Conservation (phyloP, 2,329 filamentous ascomycete genomes). For the Ascochyta lentis region DNA sequence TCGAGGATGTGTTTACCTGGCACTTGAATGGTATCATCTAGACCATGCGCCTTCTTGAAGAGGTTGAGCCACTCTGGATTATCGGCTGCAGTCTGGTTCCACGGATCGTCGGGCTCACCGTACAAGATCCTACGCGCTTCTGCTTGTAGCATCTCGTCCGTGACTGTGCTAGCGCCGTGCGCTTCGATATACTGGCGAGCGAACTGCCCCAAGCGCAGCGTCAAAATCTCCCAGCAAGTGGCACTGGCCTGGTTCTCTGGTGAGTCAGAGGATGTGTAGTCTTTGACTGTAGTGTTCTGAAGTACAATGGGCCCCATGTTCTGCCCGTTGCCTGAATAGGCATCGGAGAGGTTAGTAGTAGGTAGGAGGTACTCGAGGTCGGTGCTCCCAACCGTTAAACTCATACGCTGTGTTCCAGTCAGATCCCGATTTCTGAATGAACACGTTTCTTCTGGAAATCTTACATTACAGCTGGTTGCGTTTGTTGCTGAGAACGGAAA, state of each 20-base stretch:
- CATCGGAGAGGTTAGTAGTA: slow-evolving; percentile 21
- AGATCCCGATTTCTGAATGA: neutral
- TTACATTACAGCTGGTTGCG: slow-evolving; percentile 39
- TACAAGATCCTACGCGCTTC: slow-evolving; percentile 58
- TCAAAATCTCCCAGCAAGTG: slow-evolving; percentile 60
- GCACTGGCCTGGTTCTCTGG: slow-evolving; percentile 28
- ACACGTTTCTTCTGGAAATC: neutral
- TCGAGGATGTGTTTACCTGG: slow-evolving; percentile 16
- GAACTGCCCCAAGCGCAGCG: slow-evolving; percentile 54
- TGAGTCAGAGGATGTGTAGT: slow-evolving; percentile 19
- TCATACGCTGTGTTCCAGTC: slow-evolving; percentile 26
- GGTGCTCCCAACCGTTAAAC: slow-evolving; percentile 20
- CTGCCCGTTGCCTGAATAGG: slow-evolving; percentile 23
- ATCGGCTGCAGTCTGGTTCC: slow-evolving; percentile 53
- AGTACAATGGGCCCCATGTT: slow-evolving; percentile 26
- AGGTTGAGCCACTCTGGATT: slow-evolving; percentile 56
- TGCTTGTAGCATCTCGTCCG: slow-evolving; percentile 58
- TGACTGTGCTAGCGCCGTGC: slow-evolving; percentile 48
- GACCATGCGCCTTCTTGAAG: slow-evolving; percentile 58
- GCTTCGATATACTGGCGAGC: slow-evolving; percentile 49
- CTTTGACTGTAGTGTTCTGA: slow-evolving; percentile 23
- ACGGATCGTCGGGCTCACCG: slow-evolving; percentile 54
- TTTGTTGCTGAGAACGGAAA: slow-evolving; percentile 57
- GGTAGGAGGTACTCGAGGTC: slow-evolving; percentile 42
- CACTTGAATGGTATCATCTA: slow-evolving; percentile 27